Conservation (phyloP, 331 rosid species). For the Ulmus americana region DNA sequence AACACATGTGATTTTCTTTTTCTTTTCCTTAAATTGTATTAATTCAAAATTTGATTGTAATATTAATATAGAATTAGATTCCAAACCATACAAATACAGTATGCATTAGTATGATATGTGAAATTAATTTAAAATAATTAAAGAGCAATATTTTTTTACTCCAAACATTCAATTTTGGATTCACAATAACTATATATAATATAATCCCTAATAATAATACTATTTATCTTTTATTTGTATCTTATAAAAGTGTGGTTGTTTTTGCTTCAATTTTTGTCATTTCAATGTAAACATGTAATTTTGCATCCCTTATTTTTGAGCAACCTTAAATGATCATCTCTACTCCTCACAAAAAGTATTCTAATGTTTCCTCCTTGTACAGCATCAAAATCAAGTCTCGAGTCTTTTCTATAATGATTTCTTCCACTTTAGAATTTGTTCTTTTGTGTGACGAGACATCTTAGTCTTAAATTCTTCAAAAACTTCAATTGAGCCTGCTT, state of each 20-base stretch:
- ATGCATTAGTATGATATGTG: too few relatives aligned
- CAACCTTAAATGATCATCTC: neutral
- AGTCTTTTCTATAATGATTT: slow-evolving; percentile 10
- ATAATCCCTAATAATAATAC: too few relatives aligned
- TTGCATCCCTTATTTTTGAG: neutral
- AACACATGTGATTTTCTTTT: neutral
- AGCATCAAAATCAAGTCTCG: neutral
- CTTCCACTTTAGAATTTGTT: neutral
- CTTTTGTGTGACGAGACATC: slow-evolving; percentile 2
- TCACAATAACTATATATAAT: too few relatives aligned
- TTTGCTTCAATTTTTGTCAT: neutral
- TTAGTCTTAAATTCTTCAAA: slow-evolving; percentile 12
- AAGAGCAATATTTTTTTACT: too few relatives aligned
- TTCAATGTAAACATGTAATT: neutral
- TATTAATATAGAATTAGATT: too few relatives aligned
- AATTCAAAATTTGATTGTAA: too few relatives aligned
- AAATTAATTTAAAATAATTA: too few relatives aligned
- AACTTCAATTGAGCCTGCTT: neutral
- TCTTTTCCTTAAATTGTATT: neutral
- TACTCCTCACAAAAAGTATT: neutral
- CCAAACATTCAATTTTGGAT: too few relatives aligned
- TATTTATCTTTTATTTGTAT: neutral
- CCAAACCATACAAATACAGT: too few relatives aligned
- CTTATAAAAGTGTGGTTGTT: neutral
- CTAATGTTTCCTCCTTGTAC: neutral